These are phyloP conservation scores for Aspergillus intermedius DNA, from an alignment of 2,329 filamentous ascomycete species.

Conservation along the genomic window DNA sequence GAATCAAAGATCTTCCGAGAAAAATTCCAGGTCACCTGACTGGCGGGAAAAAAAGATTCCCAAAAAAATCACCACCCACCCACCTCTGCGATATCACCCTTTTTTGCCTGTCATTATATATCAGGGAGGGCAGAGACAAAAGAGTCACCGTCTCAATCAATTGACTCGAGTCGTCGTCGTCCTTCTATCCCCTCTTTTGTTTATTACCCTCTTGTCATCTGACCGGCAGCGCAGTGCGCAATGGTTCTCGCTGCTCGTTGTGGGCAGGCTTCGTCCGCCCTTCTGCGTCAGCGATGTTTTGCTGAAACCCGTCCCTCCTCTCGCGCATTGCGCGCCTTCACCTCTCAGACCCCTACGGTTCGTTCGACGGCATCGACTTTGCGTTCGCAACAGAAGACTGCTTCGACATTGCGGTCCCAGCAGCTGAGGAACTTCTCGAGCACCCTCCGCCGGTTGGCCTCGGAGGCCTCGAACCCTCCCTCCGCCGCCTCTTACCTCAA, in stretches of 20 bases:
- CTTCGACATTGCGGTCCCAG: conserved; percentile 34
- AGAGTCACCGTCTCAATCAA: conserved; percentile 10
- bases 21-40: background rate
- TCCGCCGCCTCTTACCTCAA: conserved; percentile 81
- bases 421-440: conserved; percentile 40
- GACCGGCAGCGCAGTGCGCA: conserved; percentile 25
- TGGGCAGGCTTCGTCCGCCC: conserved; percentile 36
- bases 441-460: conserved; percentile 31
- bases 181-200: conserved; percentile 2
- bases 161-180: conserved; percentile 7
- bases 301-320: conserved; percentile 30
- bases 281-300: conserved; percentile 38
- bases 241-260: conserved; percentile 42
- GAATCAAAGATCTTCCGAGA: background rate
- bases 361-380: conserved; percentile 26
- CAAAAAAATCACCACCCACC: background rate
- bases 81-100: background rate
- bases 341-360: conserved; percentile 25
- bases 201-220: conserved; percentile 6
- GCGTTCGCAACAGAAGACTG: conserved; percentile 32
- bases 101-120: background rate
- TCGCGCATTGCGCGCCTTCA: conserved; percentile 33
- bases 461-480: conserved; percentile 61
- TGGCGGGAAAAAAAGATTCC: conserved; percentile 3
- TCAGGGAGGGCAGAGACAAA: conserved; percentile 3